Percentiles rank a stretch among this genome's conserved stretches.
Evolutionary conservation across 352 stramenopile species (phyloP).

Genomic region (Phytophthora litchii): DNA sequence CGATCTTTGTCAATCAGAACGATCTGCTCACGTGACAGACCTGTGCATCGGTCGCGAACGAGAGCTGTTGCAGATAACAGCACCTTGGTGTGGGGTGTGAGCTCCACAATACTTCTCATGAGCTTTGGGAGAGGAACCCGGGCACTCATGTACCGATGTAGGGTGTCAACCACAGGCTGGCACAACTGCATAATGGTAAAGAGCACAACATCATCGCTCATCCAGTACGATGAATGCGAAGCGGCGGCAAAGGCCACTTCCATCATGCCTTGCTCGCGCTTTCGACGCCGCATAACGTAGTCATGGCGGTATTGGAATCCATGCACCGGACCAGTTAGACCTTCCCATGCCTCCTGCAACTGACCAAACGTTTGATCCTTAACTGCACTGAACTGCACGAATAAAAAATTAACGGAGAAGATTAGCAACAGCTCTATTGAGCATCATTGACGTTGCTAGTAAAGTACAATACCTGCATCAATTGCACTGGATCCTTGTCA

Average conservation of each 20-base stretch:
- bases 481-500: slow-evolving; percentile 80
- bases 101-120: slow-evolving; percentile 78
- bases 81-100: slow-evolving; percentile 76
- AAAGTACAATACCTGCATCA: slow-evolving; percentile 60
- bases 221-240: slow-evolving; percentile 91
- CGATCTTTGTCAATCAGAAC: slow-evolving; percentile 77
- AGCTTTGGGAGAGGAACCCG: slow-evolving; percentile 71
- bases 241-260: slow-evolving; percentile 82
- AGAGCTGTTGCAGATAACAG: slow-evolving; percentile 73
- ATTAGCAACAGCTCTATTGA: background rate
- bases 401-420: background rate
- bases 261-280: slow-evolving; percentile 86
- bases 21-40: slow-evolving; percentile 75
- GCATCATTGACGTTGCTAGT: background rate
- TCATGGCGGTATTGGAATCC: slow-evolving; percentile 83
- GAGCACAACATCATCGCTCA: slow-evolving; percentile 87
- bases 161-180: slow-evolving; percentile 79
- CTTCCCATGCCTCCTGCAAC: slow-evolving; percentile 79
- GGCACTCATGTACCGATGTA: slow-evolving; percentile 85
- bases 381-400: slow-evolving; percentile 62
- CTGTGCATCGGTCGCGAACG: slow-evolving; percentile 79
- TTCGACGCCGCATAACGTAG: slow-evolving; percentile 77
- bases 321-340: slow-evolving; percentile 69
- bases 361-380: slow-evolving; percentile 72
- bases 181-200: slow-evolving; percentile 88